Percentiles rank a stretch among this genome's conserved stretches.
Evolutionary conservation across 2,329 filamentous ascomycete species (phyloP).

Genomic region (Phialemonium atrogriseum): DNA sequence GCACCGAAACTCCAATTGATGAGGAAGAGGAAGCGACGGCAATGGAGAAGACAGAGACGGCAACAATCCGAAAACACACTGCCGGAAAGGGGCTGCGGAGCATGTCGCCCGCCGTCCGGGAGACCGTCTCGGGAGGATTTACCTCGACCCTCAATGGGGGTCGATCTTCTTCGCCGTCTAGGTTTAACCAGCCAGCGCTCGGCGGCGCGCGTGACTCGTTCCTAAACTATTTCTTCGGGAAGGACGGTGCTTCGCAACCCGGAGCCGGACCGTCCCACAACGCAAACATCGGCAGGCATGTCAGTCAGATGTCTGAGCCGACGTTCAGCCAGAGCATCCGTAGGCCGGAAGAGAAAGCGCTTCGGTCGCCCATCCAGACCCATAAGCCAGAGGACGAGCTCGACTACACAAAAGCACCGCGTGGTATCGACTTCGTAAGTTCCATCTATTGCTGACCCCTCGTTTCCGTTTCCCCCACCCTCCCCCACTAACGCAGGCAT

Average conservation of each 20-base stretch:
- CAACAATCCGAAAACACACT: slow-evolving; percentile 55
- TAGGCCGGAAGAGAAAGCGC: slow-evolving; percentile 53
- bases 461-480: slow-evolving; percentile 10
- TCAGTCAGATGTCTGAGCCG: slow-evolving; percentile 70
- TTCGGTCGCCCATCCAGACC: slow-evolving; percentile 38
- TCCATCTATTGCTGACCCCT: neutral
- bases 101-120: slow-evolving; percentile 71
- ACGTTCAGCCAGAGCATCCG: slow-evolving; percentile 79
- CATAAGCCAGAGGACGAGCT: slow-evolving; percentile 32
- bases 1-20: slow-evolving; percentile 55
- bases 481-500: slow-evolving; percentile 12
- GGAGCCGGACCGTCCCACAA: slow-evolving; percentile 20
- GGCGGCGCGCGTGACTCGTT: slow-evolving; percentile 79
- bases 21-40: slow-evolving; percentile 46
- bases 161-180: slow-evolving; percentile 53
- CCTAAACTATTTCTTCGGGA: slow-evolving; percentile 97
- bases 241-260: slow-evolving; percentile 57
- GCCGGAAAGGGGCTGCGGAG: slow-evolving; percentile 58
- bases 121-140: slow-evolving; percentile 55
- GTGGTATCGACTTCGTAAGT: slow-evolving; percentile 53
- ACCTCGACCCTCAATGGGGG: slow-evolving; percentile 59
- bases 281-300: slow-evolving; percentile 48
- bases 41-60: slow-evolving; percentile 42
- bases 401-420: slow-evolving; percentile 31
- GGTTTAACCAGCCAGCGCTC: slow-evolving; percentile 49